Percentiles rank a stretch among this genome's conserved stretches.
Evolutionary conservation across 1,284 basidiomycete genomes (phyloP).

Genomic region (Sparassis latifolia): DNA sequence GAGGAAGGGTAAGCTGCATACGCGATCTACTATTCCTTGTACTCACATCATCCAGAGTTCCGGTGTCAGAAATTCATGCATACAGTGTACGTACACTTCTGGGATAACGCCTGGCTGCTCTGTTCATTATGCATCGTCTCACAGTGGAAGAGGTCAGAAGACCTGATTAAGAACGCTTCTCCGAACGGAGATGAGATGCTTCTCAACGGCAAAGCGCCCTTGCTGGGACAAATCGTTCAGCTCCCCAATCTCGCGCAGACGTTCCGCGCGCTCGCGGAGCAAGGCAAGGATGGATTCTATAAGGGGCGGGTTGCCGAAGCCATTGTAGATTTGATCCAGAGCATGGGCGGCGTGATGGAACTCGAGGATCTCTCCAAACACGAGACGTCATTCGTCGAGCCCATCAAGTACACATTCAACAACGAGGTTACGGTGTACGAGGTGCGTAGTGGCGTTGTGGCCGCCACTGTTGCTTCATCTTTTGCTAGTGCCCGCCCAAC

Average conservation of each 20-base stretch:
- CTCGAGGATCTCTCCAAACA: conserved; percentile 83
- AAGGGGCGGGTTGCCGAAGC: conserved; percentile 84
- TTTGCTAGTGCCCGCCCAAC: conserved; percentile 81
- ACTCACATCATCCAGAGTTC: conserved; percentile 40
- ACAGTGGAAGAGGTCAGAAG: conserved; percentile 74
- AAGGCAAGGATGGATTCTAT: conserved; percentile 91
- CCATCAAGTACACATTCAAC: conserved; percentile 86
- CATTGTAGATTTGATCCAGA: conserved; percentile 81
- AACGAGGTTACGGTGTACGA: conserved; percentile 81
- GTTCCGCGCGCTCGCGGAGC: conserved; percentile 71
- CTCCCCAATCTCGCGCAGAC: conserved; percentile 80
- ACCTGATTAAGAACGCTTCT: conserved; percentile 75
- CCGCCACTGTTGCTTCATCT: neutral
- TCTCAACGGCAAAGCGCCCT: conserved; percentile 72
- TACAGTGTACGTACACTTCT: conserved; percentile 34
- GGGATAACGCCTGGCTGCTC: neutral
- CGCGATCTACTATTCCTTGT: neutral
- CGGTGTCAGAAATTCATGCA: conserved; percentile 74
- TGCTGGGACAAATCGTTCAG: conserved; percentile 71
- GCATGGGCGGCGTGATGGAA: conserved; percentile 86
- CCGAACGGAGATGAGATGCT: conserved; percentile 83
- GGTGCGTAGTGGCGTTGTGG: conserved; percentile 33
- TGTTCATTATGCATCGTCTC: conserved; percentile 1
- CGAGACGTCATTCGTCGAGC: conserved; percentile 74
- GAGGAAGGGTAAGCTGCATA: conserved; percentile 66